Evolutionary conservation across 176 grass and related monocot species (phyloP), one percentile per base, ranked within the genome.

Genomic region (Paspalum vaginatum): DNA sequence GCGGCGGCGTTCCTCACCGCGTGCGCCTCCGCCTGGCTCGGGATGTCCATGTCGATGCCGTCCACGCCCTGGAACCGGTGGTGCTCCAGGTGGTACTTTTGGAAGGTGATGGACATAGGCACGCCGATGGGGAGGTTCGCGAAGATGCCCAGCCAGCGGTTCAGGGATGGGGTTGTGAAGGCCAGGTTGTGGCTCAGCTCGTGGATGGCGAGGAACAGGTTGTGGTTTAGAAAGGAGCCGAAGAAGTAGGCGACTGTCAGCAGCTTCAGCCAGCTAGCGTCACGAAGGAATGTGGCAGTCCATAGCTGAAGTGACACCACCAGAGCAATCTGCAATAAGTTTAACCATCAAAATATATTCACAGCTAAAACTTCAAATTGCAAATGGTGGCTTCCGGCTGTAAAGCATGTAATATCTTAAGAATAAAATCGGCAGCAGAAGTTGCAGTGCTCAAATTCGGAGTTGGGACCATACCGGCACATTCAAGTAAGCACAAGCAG

Each of bases 161-260:
- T 99, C 24, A 80, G 81, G 25, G 76, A 86, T 64, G 97, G 97
- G 11, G 87, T 90, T 14, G 97, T 21, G 79, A 99, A 99, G 47
- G 97, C 97, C 2, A 99, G 97, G 38, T 99, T 99, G 91, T 99
- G 97, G 87, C 92, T 93, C 52, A 99, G 90, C 24, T 99, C 93
- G 12, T 99, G 97, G 69, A 96, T 99, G 16, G 93, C 97, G 11
- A 99, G 83, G 86, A 99, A 99, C 63, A 99, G 88, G 37, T 99
- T 99, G 82, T 99, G 93, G 82, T 99, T 99, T 49, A 99, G 82
- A 53, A 99, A 99, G 63, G 97, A 93, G 38, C 97, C 97, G 4
- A 99, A 99, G 82, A 99, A 96, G 64, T 99, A 99, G 69, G 93
- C 86, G 8, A 96, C 47, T 8, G 20, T 65, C 76, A 93, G 66